phyloP scores from a whole-genome alignment of 2,329 filamentous ascomycete genomes.

The Thelonectria blattea region DNA sequence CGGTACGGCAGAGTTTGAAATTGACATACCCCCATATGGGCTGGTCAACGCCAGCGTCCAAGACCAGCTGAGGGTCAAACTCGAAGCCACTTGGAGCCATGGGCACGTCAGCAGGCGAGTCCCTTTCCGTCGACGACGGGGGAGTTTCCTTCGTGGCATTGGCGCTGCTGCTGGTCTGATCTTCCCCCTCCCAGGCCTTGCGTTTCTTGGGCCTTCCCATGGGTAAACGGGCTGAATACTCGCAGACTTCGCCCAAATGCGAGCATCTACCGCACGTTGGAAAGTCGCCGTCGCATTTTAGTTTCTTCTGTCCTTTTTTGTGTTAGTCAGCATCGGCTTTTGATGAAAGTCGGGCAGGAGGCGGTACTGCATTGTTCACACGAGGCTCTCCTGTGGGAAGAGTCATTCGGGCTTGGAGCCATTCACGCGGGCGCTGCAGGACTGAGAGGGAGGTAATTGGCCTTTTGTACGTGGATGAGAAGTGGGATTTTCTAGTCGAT shows the following conservation, averaged over 20 bases:
- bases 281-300: conserved; percentile 36
- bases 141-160: conserved; percentile 16
- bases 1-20: neutral
- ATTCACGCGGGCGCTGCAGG: conserved; percentile 11
- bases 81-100: conserved; percentile 14
- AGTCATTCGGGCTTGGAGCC: conserved; percentile 20
- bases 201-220: conserved; percentile 39
- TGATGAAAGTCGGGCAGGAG: neutral
- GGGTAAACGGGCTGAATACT: conserved; percentile 33
- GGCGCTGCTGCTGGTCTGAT: conserved; percentile 9
- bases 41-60: conserved; percentile 14
- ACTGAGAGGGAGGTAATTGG: neutral
- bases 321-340: conserved; percentile 7
- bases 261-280: conserved; percentile 32
- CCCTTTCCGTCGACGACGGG: conserved; percentile 15
- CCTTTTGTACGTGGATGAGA: neutral
- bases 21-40: conserved; percentile 24
- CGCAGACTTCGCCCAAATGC: conserved; percentile 21
- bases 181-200: conserved; percentile 19
- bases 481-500: neutral
- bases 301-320: conserved; percentile 36
- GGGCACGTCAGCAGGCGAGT: conserved; percentile 13
- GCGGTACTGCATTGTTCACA: conserved; percentile 37
- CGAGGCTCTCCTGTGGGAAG: conserved; percentile 33
- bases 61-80: conserved; percentile 20